Evolutionary conservation across 148 eudicot species (phyloP).

Genomic region (Amaranthus palmeri): DNA sequence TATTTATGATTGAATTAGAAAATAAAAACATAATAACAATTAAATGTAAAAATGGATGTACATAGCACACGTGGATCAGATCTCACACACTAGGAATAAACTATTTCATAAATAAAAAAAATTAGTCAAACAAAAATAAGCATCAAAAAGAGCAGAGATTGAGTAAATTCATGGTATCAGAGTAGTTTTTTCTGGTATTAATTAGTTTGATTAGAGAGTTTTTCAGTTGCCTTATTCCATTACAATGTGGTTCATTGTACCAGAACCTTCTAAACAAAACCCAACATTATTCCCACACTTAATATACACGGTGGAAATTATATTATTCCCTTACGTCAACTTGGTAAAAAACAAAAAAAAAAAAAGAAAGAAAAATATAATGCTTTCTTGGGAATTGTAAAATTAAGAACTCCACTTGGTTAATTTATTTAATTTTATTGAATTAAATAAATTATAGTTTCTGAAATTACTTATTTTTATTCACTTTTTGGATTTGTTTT

Average conservation of each 20-base stretch:
- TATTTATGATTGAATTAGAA: too few species aligned
- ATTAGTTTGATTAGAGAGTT: not conserved
- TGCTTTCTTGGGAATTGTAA: not conserved
- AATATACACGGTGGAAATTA: not conserved
- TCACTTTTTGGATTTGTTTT: too few species aligned
- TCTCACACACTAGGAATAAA: not conserved
- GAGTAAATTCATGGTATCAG: constrained; percentile 1
- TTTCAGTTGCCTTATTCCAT: too few species aligned
- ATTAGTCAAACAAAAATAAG: not conserved
- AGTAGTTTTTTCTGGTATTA: not conserved
- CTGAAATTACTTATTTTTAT: too few species aligned
- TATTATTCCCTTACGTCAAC: constrained; percentile 5
- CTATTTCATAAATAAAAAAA: not conserved
- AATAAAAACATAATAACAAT: too few species aligned
- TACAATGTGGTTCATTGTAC: not conserved
- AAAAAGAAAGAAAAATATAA: not conserved
- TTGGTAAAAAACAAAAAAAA: not conserved
- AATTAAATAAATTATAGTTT: too few species aligned
- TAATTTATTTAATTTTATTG: too few species aligned
- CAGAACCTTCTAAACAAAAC: constrained; percentile 13
- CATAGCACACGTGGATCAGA: constrained; percentile 1
- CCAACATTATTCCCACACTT: constrained; percentile 1
- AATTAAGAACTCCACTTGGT: too few species aligned
- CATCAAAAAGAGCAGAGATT: not conserved
- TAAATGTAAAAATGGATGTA: not conserved